Evolutionary conservation across 2,329 filamentous ascomycete species (phyloP).

Genomic region (Fusarium stilboides): DNA sequence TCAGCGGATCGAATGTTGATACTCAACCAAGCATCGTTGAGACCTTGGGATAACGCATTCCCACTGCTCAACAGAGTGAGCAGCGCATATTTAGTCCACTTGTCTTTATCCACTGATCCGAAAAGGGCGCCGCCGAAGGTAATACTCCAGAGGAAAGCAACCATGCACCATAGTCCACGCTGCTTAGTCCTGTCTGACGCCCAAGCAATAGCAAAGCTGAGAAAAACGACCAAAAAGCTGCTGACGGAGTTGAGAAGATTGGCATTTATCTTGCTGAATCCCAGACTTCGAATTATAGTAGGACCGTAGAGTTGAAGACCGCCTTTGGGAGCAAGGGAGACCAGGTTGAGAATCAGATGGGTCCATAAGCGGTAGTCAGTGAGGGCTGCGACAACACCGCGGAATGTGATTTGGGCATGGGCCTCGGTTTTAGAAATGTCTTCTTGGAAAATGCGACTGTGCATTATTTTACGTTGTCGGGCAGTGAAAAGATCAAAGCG

Average conservation of each 20-base stretch:
- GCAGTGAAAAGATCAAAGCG: constrained; percentile 40
- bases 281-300: constrained; percentile 42
- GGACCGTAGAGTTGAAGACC: constrained; percentile 47
- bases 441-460: constrained; percentile 34
- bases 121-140: constrained; percentile 40
- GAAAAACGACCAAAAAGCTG: constrained; percentile 36
- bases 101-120: constrained; percentile 14
- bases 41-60: constrained; percentile 40
- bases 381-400: constrained; percentile 10
- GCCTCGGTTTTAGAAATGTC: constrained; percentile 43
- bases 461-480: constrained; percentile 38
- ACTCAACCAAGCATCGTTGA: constrained; percentile 49
- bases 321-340: constrained; percentile 45
- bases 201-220: constrained; percentile 35
- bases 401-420: constrained; percentile 20
- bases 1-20: constrained; percentile 37
- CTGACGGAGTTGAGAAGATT: constrained; percentile 46
- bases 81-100: constrained; percentile 41
- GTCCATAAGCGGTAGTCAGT: constrained; percentile 38
- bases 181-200: constrained; percentile 38
- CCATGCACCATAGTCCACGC: constrained; percentile 43
- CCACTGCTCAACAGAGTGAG: constrained; percentile 40
- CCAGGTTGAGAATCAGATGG: constrained; percentile 41
- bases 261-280: constrained; percentile 44
- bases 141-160: constrained; percentile 41